Evolutionary conservation across 176 grass and related monocot genomes (phyloP).

Genomic region (Oryza rufipogon): DNA sequence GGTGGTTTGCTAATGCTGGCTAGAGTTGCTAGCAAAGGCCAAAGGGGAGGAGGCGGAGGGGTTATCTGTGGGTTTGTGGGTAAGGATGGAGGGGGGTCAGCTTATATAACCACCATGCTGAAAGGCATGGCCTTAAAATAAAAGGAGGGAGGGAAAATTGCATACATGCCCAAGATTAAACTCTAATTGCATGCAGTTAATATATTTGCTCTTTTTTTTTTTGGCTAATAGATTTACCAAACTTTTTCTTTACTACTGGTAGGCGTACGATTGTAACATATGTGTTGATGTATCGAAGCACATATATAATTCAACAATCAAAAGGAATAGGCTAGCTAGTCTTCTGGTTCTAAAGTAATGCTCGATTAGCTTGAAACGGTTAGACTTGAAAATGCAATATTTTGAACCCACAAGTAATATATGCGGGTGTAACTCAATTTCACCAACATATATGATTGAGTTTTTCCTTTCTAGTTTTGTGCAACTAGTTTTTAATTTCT

Average conservation of each 20-base stretch:
- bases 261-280: background rate
- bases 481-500: no score
- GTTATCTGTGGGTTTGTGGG: constrained; percentile 55
- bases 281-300: background rate
- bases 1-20: background rate
- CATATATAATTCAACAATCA: background rate
- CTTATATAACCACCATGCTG: constrained; percentile 49
- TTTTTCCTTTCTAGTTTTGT: no score
- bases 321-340: background rate
- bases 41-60: background rate
- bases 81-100: background rate
- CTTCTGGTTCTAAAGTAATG: no score
- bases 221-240: background rate
- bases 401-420: no score
- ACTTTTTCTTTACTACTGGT: background rate
- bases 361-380: no score
- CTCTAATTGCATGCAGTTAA: background rate
- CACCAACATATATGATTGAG: no score
- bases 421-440: no score
- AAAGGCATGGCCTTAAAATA: background rate
- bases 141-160: background rate
- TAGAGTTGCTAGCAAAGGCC: constrained; percentile 6
- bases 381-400: no score
- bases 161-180: background rate
- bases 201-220: background rate